Evolutionary conservation across 306 rosid species (phyloP), one percentile per base, ranked within the genome.

Genomic region (Gleditsia sinensis): DNA sequence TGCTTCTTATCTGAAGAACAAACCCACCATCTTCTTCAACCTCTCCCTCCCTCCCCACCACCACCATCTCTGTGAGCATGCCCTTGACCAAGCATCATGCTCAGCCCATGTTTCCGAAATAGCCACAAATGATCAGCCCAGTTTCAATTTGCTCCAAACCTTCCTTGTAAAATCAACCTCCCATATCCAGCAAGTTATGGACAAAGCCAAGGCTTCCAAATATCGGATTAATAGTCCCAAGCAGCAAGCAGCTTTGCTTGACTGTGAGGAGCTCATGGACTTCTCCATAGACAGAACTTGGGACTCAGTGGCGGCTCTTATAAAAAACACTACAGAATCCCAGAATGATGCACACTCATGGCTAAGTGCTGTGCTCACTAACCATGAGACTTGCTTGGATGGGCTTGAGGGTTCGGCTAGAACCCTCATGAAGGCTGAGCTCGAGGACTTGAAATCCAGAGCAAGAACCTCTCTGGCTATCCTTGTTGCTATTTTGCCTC

Each of bases 291-390:
- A 82, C 12, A 87, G 96, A 72, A 69, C 86, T 2, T 59, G 64
- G 71, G 82, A 88, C 62, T 86, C 96, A 0, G 46, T 75, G 13
- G 10, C 17, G 43, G 78, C 86, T 73, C 76, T 91, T 3, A 51
- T 78, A 0, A 77, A 79, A 10, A 19, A 11, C 8, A 78, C 43
- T 2, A 46, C 20, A 16, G 20, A 9, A 4, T 75, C 87, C 0
- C 23, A 48, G 8, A 86, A 83, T 37, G 84, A 88, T 69, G 90
- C 88, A 0, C 97, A 84, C 67, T 16, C 88, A 6, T 92, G 97
- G 96, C 86, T 89, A 2, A 89, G 97, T 7, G 32, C 78, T 19
- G 89, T 92, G 16, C 92, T 92, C 55, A 89, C 96, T 0, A 92
- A 89, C 79, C 87, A 92, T 21, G 90, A 34, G 37, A 89, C 96